Evolutionary conservation across 1,284 basidiomycete genomes (phyloP), one percentile per base, ranked within the genome.

Genomic region (Takashimella koratensis): DNA sequence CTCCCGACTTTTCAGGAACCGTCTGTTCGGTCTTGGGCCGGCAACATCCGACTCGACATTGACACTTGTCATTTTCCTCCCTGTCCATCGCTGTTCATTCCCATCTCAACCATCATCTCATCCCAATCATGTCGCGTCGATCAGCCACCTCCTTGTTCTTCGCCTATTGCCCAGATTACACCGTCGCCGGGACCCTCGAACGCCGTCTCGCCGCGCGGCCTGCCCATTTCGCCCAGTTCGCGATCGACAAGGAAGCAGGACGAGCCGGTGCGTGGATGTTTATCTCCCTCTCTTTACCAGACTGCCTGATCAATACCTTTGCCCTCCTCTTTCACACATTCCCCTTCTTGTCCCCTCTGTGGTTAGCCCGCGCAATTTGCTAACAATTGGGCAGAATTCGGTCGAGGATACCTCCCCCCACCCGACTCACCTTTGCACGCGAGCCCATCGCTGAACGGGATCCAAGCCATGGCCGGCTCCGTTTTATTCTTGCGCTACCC

Each of bases 381-480:
- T 24, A 44, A 22, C 13, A n/a, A 25, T 21, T 20, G 8, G n/a
- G 6, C 3, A 71, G 66, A 65, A 40, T 70, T 70, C 52, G 66
- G 67, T 11, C 57, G 63, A 51, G 69, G 60, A 5, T 60, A 61
- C 55, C 58, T 49, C 44, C 64, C 52, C n/a, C 57, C 64, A 2
- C 50, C 67, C n/a, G 27, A 20, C 23, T 60, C 62, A 12, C 52
- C 60, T 10, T 53, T 65, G 2, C 58, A 45, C 41, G 24, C 51
- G 8, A 43, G 56, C 19, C 51, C 53, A 12, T 45, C 56, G 1
- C 44, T 56, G 11, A 62, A 64, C 44, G 62, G 63, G 12, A 67
- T 66, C 5, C 60, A 68, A 52, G 56, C 65, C 0, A 72, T 75
- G 67, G 68, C 63, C 5, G 73, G 73, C 5, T 63, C 59, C 12